A percentile compares a stretch with the other conserved stretches of the same genome.
Evolutionary conservation across 495 filamentous ascomycete genomes (phyloP).

Genomic region (Penicillium argentinense): DNA sequence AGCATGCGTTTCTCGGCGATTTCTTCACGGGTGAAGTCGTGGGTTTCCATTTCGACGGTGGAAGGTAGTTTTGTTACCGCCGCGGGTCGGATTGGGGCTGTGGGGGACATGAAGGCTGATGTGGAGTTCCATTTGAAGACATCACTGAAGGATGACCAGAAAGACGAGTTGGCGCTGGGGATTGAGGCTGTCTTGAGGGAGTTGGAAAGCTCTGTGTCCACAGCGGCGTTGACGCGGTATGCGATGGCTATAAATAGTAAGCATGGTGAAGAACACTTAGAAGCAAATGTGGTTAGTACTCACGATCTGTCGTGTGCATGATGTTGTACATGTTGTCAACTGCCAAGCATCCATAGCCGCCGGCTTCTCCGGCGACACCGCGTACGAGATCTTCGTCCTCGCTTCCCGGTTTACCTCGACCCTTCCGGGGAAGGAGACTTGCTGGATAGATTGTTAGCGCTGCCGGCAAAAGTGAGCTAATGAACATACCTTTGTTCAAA

Average conservation of each 20-base stretch:
- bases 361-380: constrained; percentile 71
- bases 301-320: constrained; percentile 63
- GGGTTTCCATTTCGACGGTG: constrained; percentile 90
- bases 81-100: constrained; percentile 38
- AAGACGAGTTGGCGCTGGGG: constrained; percentile 66
- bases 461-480: no score
- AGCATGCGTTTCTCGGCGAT: constrained; percentile 86
- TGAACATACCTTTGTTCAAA: constrained; percentile 68
- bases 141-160: constrained; percentile 64
- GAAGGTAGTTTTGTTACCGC: constrained; percentile 69
- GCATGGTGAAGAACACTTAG: not conserved
- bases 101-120: constrained; percentile 17
- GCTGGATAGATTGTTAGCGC: constrained; percentile 41
- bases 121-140: constrained; percentile 55
- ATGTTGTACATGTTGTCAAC: constrained; percentile 98
- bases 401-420: constrained; percentile 70
- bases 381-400: constrained; percentile 62
- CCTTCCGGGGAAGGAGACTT: constrained; percentile 73
- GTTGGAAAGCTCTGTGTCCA: constrained; percentile 76
- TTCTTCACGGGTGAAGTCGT: constrained; percentile 91
- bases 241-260: constrained; percentile 61
- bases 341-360: constrained; percentile 83
- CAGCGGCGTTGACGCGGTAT: constrained; percentile 86
- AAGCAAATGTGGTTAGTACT: constrained; percentile 4
- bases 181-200: constrained; percentile 75